A percentile compares a stretch with the other conserved stretches of the same genome.
Evolutionary conservation across 2,329 filamentous ascomycete species (phyloP).

Genomic region (Paramyrothecium sp.): DNA sequence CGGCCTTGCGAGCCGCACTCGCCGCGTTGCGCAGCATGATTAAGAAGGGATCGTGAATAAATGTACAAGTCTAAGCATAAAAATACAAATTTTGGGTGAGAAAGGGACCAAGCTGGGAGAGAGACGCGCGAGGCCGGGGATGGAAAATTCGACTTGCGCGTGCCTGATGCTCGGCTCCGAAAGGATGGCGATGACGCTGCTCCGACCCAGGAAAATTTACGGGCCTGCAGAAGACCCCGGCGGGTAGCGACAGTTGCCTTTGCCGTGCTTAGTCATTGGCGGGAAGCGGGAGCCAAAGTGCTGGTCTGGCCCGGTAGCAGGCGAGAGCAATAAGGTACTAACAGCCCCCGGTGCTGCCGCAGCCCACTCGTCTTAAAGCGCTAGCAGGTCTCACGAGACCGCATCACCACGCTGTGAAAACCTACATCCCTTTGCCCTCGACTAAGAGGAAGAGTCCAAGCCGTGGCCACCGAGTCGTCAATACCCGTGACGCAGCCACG

Average conservation of each 20-base stretch:
- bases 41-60: slow-evolving; percentile 1
- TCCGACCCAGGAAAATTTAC: slow-evolving; percentile 12
- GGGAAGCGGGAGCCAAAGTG: not conserved
- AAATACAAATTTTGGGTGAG: slow-evolving; percentile 9
- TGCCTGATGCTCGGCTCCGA: slow-evolving; percentile 7
- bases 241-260: not conserved
- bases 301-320: not conserved
- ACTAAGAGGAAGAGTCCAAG: not conserved
- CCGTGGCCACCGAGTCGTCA: not conserved
- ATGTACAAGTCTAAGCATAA: slow-evolving; percentile 14
- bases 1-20: slow-evolving; percentile 56
- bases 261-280: not conserved
- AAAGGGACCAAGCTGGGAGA: slow-evolving; percentile 8
- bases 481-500: not conserved
- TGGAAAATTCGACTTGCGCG: not conserved
- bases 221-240: not conserved
- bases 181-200: slow-evolving; percentile 17
- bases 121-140: slow-evolving; percentile 4
- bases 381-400: not conserved
- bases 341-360: not conserved
- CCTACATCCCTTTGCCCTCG: not conserved
- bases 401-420: not conserved
- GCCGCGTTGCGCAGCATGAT: slow-evolving; percentile 54
- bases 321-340: not conserved
- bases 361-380: not conserved